Evolutionary conservation across 2,329 filamentous ascomycete genomes (phyloP), one percentile per base, ranked within the genome.

Genomic region (Trichoderma aggressivum): DNA sequence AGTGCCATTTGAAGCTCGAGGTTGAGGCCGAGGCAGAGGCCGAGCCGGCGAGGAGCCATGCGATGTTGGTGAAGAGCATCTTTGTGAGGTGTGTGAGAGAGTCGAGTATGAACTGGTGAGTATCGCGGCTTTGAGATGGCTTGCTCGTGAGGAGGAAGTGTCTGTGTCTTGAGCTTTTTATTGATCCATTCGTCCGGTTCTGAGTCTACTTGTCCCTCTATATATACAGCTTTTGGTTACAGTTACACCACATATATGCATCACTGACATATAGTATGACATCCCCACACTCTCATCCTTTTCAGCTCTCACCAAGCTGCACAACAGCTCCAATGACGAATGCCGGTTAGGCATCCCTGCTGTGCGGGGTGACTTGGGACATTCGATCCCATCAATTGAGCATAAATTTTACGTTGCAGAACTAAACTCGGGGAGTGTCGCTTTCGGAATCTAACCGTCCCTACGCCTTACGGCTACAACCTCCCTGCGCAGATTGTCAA

Each of bases 1-100:
- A 74, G 1, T 61, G 53, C 73, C 73, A 73, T 26, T 47, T 50
- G 8, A 56, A 34, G 36, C 18, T 28, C 5, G 64, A 21, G 2
- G 61, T 26, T n/a, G 63, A 28, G 34, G 59, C 24, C n/a, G 62
- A 30, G 21, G 61, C 55, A 1, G 63, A 55, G 47, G n/a, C 68
- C 6, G 60, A 26, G 34, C 67, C 28, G 50, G 61, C 56, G 21
- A 63, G 34, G 32, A 65, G 61, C 36, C 53, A 60, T 21, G 61
- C 21, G 10, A 39, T 11, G 39, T 39, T 70, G 18, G 7, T 18
- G 39, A 71, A 32, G 53, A 71, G 34, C 70, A 71, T 71, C 3
- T n/a, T 61, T 50, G 30, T 24, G 47, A 14, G 21, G 14, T 61
- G 30, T n/a, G 28, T 30, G 36, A 58, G 34, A 55, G 34, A 39